Evolutionary conservation across 148 eudicot genomes (phyloP).

Genomic region (Camellia lanceoleosa): DNA sequence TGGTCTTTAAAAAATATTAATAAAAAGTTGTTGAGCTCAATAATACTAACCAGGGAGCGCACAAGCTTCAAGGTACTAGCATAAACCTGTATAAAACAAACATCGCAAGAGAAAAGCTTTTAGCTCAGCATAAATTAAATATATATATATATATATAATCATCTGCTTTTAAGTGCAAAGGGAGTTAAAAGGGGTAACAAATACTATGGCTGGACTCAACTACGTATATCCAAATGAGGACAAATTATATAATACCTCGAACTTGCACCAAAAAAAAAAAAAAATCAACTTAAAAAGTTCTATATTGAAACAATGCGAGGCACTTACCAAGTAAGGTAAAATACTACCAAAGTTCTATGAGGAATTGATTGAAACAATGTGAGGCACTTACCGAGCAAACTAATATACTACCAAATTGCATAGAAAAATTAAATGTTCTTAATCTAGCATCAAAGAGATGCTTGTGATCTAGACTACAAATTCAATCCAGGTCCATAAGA

Average conservation of each 20-base stretch:
- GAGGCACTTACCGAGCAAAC: too few species aligned
- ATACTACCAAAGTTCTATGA: too few species aligned
- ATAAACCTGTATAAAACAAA: constrained; percentile 62
- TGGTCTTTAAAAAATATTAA: not conserved
- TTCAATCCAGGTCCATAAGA: not conserved
- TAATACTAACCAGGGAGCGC: constrained; percentile 79
- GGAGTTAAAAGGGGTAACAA: not conserved
- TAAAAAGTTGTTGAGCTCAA: not conserved
- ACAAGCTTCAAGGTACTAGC: constrained; percentile 95
- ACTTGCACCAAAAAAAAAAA: too few species aligned
- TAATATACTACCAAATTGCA: too few species aligned
- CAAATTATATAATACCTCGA: too few species aligned
- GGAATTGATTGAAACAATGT: too few species aligned
- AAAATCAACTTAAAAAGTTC: too few species aligned
- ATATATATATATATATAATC: too few species aligned
- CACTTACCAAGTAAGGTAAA: too few species aligned
- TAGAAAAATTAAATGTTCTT: not conserved
- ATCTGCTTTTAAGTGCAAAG: not conserved
- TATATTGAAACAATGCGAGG: too few species aligned
- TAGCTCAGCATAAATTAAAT: not conserved
- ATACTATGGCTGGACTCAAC: too few species aligned
- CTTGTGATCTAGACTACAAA: not conserved
- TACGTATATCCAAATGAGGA: too few species aligned
- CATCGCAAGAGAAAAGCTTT: constrained; percentile 2
- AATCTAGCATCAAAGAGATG: not conserved